These are phyloP conservation scores for Debaryomyces tyrocola DNA, from an alignment of 805 yeast species.

Conservation along the genomic window DNA sequence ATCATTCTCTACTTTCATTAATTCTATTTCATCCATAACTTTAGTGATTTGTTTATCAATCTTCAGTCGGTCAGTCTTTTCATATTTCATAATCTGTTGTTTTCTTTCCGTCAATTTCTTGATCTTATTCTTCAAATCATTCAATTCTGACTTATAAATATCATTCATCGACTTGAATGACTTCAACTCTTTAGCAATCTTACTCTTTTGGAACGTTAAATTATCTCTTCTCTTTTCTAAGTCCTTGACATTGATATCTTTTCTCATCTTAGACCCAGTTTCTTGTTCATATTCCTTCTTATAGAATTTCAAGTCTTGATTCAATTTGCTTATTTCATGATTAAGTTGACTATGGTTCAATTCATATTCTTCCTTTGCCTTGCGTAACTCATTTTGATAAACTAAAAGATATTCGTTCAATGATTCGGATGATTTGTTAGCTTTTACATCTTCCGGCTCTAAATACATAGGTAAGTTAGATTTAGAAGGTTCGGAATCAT, in stretches of 20 bases:
- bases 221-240: conserved; percentile 32
- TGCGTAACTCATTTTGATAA: conserved; percentile 26
- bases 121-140: conserved; percentile 13
- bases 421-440: conserved; percentile 15
- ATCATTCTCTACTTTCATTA: conserved; percentile 20
- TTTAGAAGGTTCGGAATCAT: not conserved
- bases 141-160: conserved; percentile 18
- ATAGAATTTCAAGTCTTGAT: conserved; percentile 28
- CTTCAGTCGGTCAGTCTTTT: conserved; percentile 20
- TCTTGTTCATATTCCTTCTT: conserved; percentile 40
- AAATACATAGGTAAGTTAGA: not conserved
- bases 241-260: conserved; percentile 31
- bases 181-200: conserved; percentile 24
- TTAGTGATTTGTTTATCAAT: conserved; percentile 16
- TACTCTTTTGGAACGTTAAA: conserved; percentile 32
- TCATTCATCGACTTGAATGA: conserved; percentile 17
- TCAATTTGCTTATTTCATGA: conserved; percentile 16
- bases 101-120: conserved; percentile 25
- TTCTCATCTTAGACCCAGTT: conserved; percentile 25
- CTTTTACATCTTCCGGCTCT: conserved; percentile 12
- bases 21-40: conserved; percentile 13
- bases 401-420: conserved; percentile 23
- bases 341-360: conserved; percentile 11
- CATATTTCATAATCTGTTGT: conserved; percentile 20
- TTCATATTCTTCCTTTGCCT: conserved; percentile 19